Evolutionary conservation across 225 moss, liverwort and hornwort species (phyloP), one percentile per base, ranked within the genome.

Genomic region (Antitrichia curtipendula): DNA sequence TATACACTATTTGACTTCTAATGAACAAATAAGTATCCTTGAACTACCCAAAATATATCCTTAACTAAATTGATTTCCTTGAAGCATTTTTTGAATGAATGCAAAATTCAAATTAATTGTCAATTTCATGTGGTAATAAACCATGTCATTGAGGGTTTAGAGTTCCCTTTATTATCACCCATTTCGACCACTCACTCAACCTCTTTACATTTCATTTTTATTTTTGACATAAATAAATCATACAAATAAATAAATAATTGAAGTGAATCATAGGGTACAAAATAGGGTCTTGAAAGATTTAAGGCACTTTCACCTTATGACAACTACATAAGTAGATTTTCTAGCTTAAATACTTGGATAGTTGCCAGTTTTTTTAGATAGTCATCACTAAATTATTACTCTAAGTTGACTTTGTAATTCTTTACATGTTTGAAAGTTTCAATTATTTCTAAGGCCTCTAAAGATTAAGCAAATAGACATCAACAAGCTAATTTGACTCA

Each of bases 231-330:
- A 23, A 68, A 38, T 7, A 12, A 4, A 15, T 5, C 14, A 25
- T 3, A 70, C 14, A 1, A 40, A 69, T 3, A 38, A 1, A 14
- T 3, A 4, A 38, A 0, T 23, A 24, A 40, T 69, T 0, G 1
- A 40, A 2, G 4, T 24, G 14, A 14, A 15, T 8, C 3, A 14
- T 25, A 14, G 8, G 14, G 5, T 69, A 15, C 8, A 24, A 25
- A 38, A 40, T 25, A 0, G 3, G 8, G 1, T 8, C 40, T 40
- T 40, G 2, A 40, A 69, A 40, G 24, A 69, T 69, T 13, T 14
- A 8, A 40, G 3, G 13, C 69, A 70, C 14, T 40, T 41, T 8
- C 14, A 69, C 8, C 2, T 40, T 50, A 2, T 13, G 50, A 40
- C 5, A 70, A 41, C 41, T 70, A 41, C 25, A 25, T 70, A 41